phyloP scores from a whole-genome alignment of 257 asterid genomes.

The Parsonsia alboflavescens region DNA sequence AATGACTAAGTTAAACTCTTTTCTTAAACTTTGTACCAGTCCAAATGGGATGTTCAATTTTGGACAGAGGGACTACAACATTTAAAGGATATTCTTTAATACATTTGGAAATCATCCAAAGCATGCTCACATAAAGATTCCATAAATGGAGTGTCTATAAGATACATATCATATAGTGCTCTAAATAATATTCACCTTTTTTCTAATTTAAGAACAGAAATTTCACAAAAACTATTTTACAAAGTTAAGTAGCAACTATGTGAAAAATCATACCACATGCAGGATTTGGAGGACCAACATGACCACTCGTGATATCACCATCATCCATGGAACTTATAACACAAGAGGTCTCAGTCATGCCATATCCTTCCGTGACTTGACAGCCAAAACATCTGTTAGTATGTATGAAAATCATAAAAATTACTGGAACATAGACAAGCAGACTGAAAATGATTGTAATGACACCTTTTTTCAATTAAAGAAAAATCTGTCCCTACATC shows the following conservation, averaged over 20 bases:
- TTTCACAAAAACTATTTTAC: not conserved
- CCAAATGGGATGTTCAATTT: too few relatives aligned
- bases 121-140: not conserved
- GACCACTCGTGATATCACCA: constrained; percentile 64
- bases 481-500: constrained; percentile 58
- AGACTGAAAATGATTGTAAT: not conserved
- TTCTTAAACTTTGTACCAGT: too few relatives aligned
- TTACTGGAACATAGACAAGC: not conserved
- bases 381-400: constrained; percentile 83
- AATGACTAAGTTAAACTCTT: too few relatives aligned
- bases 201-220: not conserved
- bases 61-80: not conserved
- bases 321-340: constrained; percentile 79
- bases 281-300: constrained; percentile 91
- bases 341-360: constrained; percentile 98
- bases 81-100: not conserved
- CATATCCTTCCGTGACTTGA: constrained; percentile 80
- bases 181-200: not conserved
- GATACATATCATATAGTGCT: not conserved
- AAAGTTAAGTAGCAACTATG: not conserved
- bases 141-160: not conserved
- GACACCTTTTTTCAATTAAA: not conserved
- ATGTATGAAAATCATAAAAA: constrained; percentile 1
- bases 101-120: not conserved
- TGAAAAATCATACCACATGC: constrained; percentile 72